Evolutionary conservation across 768 basidiomycete species (phyloP), one percentile per base, ranked within the genome.

Genomic region (Paxillus rubicundulus): DNA sequence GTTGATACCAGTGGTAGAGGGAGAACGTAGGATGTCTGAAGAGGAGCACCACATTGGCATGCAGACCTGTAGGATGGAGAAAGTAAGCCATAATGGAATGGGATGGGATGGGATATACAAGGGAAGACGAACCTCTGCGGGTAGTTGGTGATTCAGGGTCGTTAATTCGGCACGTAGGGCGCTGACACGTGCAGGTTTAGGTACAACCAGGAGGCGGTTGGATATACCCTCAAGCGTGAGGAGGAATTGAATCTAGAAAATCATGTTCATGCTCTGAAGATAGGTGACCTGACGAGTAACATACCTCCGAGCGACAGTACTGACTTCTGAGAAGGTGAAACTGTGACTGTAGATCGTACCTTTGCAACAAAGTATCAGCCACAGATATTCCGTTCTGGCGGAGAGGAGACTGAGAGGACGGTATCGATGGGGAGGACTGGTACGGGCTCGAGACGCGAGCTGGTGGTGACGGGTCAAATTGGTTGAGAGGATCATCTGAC

Each of bases 141-240:
- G 97, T 28, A 99, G 81, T 66, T 89, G 91, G 65, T 99, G 96
- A 64, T 99, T 99, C 49, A 99, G 74, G 16, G 87, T 86, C 5
- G 97, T 99, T 61, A 99, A 72, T 67, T 98, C 97, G 30, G 97
- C 97, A 65, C 97, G 78, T 41, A 99, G 74, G n/a, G 97, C 95
- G 68, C 93, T 96, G 38, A 98, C 87, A 36, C 96, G 85, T 12
- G 97, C 97, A 41, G 89, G 93, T 63, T 88, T 88, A 13, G 97
- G 97, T 0, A 99, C 85, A 24, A 97, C 86, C 45, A 99, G 73
- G 34, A 99, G 78, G 45, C 91, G 81, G 64, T 96, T 96, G 59
- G 87, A 92, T 61, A 99, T 95, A 64, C 86, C 89, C 69, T 98
- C 96, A 44, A 99, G 79, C 16, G 84, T 80, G 44, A 94, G 80